Base-by-base conservation (phyloP, 2,329 filamentous ascomycete genomes). In the Calonectria pauciramosa region DNA sequence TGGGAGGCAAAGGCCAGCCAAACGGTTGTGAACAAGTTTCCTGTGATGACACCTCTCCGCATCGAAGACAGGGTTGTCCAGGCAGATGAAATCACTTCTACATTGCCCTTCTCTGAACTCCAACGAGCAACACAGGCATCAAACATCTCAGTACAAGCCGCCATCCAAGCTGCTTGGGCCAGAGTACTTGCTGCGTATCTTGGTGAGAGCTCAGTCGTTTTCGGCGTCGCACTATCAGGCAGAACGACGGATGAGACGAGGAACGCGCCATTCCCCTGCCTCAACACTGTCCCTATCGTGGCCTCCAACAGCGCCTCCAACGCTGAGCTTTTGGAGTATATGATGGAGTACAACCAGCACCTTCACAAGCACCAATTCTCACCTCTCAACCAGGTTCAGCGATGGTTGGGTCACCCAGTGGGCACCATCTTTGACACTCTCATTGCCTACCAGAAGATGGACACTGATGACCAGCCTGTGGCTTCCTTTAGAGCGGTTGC, bases 181-280 rank as follows among this genome's bases (percentile, higher is more conserved):
- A 89, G 92, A 10, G 81, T 98, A 0, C 87, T 98, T 0, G 89
- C 94, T 0, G 91, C 93, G 0, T 98, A 98, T 80, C 89, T 93
- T 18, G 96, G 95, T 1, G 95, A 98, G 81, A 81, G 86, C 3
- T 89, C 89, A 8, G 92, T 97, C 0, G 93, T 93, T 0, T 98
- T 97, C 82, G 96, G 96, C 0, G 89, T 94, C 18, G 94, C 96
- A 0, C 87, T 98, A 10, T 96, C 96, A 11, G 95, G 95, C 1
- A 89, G 95, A 41, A 92, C 90, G 4, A 88, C 89, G 0, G 89
- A 93, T 5, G 86, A 89, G n/a, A 91, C 92, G 0, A 87, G 90
- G 23, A 82, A 88, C 8, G 89, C 90, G 6, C 88, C 91, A 0
- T 94, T 98, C 67, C 96, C 96, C 0, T 96, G 94, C 81, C 91